These are phyloP conservation scores for Tuber melanosporum DNA, from an alignment of 495 filamentous ascomycete genomes.

Conservation along the genomic window DNA sequence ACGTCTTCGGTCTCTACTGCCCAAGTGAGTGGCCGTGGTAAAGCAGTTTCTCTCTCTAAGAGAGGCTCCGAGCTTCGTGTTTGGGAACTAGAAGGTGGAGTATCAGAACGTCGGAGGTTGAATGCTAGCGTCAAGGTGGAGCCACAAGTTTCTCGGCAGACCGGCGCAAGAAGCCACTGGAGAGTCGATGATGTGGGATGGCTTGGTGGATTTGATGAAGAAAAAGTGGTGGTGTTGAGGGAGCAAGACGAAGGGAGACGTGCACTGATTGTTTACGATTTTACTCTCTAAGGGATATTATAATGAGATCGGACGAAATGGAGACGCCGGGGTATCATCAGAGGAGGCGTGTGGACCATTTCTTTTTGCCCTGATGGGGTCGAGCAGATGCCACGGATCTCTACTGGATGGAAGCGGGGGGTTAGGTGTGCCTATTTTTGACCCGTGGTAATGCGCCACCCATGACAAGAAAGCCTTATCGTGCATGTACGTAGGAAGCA, in stretches of 20 bases:
- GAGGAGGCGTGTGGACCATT: slow-evolving; percentile 19
- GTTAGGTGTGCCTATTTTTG: slow-evolving; percentile 31
- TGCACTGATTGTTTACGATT: slow-evolving; percentile 83
- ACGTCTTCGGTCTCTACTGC: slow-evolving; percentile 84
- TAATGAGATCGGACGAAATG: slow-evolving; percentile 21
- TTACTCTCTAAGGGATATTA: slow-evolving; percentile 47
- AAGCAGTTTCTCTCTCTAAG: slow-evolving; percentile 79
- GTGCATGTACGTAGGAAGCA: slow-evolving; percentile 33
- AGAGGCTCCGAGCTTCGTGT: slow-evolving; percentile 80
- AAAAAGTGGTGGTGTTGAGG: slow-evolving; percentile 79
- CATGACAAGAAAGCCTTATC: slow-evolving; percentile 27
- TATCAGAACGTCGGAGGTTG: slow-evolving; percentile 42
- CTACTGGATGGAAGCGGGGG: not conserved
- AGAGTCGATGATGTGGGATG: slow-evolving; percentile 44
- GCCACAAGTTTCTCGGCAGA: slow-evolving; percentile 14
- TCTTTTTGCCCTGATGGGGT: slow-evolving; percentile 15
- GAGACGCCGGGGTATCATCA: slow-evolving; percentile 13
- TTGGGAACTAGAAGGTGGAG: slow-evolving; percentile 83
- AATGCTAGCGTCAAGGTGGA: slow-evolving; percentile 31
- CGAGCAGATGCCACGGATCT: slow-evolving; percentile 10
- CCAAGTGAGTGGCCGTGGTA: slow-evolving; percentile 78
- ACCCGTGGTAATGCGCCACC: slow-evolving; percentile 19
- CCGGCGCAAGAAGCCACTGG: slow-evolving; percentile 36
- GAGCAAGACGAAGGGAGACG: slow-evolving; percentile 62
- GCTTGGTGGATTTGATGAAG: slow-evolving; percentile 91